Percentiles rank a stretch among this genome's conserved stretches.
These are phyloP conservation scores for Backusella mclennaniae DNA, from an alignment of 192 early-diverging fungal species.

Conservation along the genomic window DNA sequence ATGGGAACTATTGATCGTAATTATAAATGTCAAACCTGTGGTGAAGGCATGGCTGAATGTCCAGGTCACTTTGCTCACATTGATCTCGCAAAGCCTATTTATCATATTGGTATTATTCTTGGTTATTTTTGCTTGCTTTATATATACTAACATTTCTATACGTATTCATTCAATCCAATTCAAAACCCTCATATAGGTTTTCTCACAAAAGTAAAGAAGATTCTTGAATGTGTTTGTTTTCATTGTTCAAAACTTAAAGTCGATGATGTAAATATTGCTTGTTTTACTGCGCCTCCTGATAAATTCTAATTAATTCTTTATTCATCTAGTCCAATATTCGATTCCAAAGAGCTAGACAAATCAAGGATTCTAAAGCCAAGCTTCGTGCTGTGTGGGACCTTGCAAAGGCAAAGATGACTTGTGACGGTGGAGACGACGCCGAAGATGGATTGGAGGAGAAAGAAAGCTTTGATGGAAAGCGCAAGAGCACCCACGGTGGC, in stretches of 20 bases:
- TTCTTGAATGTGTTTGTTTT: constrained; percentile 95
- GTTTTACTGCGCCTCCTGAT: background rate
- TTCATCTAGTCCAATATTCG: constrained; percentile 58
- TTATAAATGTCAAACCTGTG: constrained; percentile 96
- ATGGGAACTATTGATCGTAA: constrained; percentile 98
- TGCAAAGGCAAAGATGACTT: constrained; percentile 79
- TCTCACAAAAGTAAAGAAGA: constrained; percentile 92
- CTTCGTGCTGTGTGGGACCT: constrained; percentile 88
- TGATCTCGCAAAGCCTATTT: constrained; percentile 93
- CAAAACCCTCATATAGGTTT: constrained; percentile 57
- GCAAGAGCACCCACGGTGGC: constrained; percentile 73
- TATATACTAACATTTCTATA: too few species aligned
- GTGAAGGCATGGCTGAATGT: constrained; percentile 92
- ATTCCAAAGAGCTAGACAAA: constrained; percentile 62
- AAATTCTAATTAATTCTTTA: background rate
- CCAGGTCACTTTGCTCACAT: constrained; percentile 99
- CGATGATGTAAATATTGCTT: constrained; percentile 57
- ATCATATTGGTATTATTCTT: constrained; percentile 72
- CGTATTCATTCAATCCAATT: too few species aligned
- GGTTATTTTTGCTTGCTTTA: background rate
- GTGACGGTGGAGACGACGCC: constrained; percentile 71
- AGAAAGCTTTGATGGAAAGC: constrained; percentile 47
- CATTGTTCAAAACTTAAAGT: constrained; percentile 93
- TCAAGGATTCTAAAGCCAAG: constrained; percentile 66
- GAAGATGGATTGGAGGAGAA: constrained; percentile 55